Percentiles rank a stretch among this genome's conserved stretches.
phyloP scores from a whole-genome alignment of 179 eudicot species.

The Gypsophila paniculata region DNA sequence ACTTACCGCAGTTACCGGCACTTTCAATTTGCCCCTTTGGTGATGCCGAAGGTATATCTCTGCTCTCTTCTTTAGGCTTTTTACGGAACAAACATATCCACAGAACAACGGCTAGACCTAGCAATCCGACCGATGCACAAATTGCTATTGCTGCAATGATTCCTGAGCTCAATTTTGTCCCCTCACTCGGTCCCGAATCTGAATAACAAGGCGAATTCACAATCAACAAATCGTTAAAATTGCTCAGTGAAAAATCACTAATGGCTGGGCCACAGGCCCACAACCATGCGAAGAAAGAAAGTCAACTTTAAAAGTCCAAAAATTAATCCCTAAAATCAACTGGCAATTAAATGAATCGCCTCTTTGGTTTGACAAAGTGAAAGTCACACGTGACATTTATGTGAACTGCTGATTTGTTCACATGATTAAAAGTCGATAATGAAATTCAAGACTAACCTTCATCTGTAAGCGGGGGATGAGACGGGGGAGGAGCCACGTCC shows the following conservation, averaged over 20 bases:
- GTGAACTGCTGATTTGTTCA: too few species aligned
- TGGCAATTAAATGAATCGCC: too few species aligned
- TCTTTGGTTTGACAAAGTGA: too few species aligned
- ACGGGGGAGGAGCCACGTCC: neutral
- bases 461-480: neutral
- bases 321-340: too few species aligned
- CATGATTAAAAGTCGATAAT: too few species aligned
- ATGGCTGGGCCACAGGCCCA: too few species aligned
- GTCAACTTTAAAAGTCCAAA: too few species aligned
- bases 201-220: neutral
- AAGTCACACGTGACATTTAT: too few species aligned
- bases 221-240: neutral
- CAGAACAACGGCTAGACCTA: slow-evolving; percentile 6
- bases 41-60: neutral
- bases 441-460: neutral
- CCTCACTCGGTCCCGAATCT: too few species aligned
- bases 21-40: neutral
- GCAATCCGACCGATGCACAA: neutral
- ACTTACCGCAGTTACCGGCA: neutral
- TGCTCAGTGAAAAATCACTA: too few species aligned
- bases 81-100: slow-evolving; percentile 10
- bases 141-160: slow-evolving; percentile 16
- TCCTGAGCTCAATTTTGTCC: neutral
- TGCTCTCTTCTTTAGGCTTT: neutral
- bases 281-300: too few species aligned